Conservation (phyloP, 257 asterid species). For the Scutellaria barbata region DNA sequence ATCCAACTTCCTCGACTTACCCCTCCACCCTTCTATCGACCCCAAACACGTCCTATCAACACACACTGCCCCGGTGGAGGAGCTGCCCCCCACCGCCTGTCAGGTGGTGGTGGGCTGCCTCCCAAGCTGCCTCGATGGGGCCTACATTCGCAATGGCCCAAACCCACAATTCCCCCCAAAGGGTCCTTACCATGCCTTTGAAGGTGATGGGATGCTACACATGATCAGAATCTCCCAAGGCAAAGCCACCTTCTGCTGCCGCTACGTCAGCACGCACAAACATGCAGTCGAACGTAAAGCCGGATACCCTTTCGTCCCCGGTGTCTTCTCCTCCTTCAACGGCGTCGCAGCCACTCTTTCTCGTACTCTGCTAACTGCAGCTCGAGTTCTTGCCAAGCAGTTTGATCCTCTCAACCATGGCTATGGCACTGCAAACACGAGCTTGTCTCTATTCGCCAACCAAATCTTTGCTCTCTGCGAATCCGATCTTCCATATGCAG, state of each 20-base stretch:
- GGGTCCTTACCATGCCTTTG: slow-evolving; percentile 60
- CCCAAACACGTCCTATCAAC: slow-evolving; percentile 46
- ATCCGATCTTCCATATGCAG: slow-evolving; percentile 25
- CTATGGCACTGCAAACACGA: slow-evolving; percentile 51
- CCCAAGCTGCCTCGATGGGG: slow-evolving; percentile 57
- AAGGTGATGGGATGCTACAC: slow-evolving; percentile 80
- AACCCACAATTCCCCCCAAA: slow-evolving; percentile 63
- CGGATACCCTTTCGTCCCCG: not conserved
- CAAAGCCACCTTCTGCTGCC: slow-evolving; percentile 32
- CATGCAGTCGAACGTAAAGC: not conserved
- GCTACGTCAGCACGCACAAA: slow-evolving; percentile 22
- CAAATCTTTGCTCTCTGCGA: slow-evolving; percentile 46
- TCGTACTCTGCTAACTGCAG: slow-evolving; percentile 25
- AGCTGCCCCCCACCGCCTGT: slow-evolving; percentile 57
- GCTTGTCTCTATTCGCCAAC: slow-evolving; percentile 44
- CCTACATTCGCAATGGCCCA: slow-evolving; percentile 70
- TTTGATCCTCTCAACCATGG: slow-evolving; percentile 43
- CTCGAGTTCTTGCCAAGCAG: slow-evolving; percentile 38
- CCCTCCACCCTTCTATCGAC: slow-evolving; percentile 44
- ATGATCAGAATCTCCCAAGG: slow-evolving; percentile 50
- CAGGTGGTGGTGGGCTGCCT: slow-evolving; percentile 54
- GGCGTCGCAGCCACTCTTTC: slow-evolving; percentile 35
- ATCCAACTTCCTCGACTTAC: slow-evolving; percentile 41
- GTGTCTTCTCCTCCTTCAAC: not conserved
- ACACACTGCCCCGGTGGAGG: slow-evolving; percentile 49